phyloP scores from a whole-genome alignment of 2,329 filamentous ascomycete genomes.

The Beauveria asiatica region DNA sequence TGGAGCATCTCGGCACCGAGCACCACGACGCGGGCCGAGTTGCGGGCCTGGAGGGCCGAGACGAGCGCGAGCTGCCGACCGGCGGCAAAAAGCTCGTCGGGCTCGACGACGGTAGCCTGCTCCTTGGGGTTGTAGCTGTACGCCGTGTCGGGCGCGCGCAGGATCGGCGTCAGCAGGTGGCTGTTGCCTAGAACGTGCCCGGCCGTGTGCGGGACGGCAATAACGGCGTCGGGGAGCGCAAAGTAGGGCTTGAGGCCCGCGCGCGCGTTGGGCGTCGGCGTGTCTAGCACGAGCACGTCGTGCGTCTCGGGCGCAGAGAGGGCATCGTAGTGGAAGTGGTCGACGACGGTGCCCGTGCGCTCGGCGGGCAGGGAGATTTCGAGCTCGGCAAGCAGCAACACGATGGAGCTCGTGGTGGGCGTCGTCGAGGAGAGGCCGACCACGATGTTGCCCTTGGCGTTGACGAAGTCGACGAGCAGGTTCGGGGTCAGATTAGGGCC shows the following conservation, averaged over 20 bases:
- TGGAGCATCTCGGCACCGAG: constrained; percentile 81
- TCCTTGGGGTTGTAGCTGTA: constrained; percentile 96
- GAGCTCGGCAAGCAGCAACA: constrained; percentile 74
- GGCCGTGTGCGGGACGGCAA: constrained; percentile 76
- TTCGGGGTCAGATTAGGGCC: constrained; percentile 83
- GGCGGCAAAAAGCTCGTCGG: constrained; percentile 75
- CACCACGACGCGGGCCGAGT: constrained; percentile 82
- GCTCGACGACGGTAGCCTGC: constrained; percentile 52
- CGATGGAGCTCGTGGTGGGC: constrained; percentile 62
- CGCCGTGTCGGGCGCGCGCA: constrained; percentile 74
- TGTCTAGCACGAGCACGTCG: constrained; percentile 74
- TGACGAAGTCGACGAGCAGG: constrained; percentile 81
- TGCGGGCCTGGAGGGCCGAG: constrained; percentile 83
- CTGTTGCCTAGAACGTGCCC: constrained; percentile 75
- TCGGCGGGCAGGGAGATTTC: constrained; percentile 83
- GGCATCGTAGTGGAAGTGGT: constrained; percentile 91
- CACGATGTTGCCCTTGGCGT: constrained; percentile 84
- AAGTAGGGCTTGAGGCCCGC: constrained; percentile 72
- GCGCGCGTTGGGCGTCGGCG: constrained; percentile 53
- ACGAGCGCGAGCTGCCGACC: constrained; percentile 78
- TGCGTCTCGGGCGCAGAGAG: constrained; percentile 71
- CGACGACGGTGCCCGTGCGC: constrained; percentile 76
- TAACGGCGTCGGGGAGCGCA: constrained; percentile 38
- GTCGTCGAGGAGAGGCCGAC: constrained; percentile 69
- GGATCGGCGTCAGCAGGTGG: constrained; percentile 69